Evolutionary conservation across 164 flowering plant genomes (phyloP).

Genomic region (Protea cynaroides): DNA sequence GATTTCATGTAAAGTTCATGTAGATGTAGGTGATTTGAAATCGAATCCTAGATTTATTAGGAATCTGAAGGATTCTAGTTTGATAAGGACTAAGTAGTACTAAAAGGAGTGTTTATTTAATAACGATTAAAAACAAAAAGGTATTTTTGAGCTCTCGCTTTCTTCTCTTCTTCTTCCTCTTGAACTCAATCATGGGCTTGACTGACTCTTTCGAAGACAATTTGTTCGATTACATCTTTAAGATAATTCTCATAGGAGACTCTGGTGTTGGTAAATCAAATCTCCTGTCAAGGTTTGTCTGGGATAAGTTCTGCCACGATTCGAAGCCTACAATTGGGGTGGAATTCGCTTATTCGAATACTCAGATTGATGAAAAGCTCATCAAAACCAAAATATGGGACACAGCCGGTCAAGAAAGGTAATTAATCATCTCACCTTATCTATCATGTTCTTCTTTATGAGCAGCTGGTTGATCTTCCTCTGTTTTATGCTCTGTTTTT

Average conservation of each 20-base stretch:
- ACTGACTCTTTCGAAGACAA: slow-evolving; percentile 37
- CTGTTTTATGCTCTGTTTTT: no score
- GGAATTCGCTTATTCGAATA: slow-evolving; percentile 62
- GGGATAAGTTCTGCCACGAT: slow-evolving; percentile 50
- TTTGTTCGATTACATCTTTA: slow-evolving; percentile 74
- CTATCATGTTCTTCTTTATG: no score
- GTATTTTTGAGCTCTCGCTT: no score
- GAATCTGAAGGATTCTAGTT: no score
- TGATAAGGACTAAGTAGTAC: no score
- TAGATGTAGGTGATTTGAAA: no score
- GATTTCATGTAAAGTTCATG: no score
- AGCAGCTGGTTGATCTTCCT: no score
- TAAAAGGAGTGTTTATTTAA: no score
- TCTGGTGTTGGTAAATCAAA: slow-evolving; percentile 73
- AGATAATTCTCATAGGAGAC: slow-evolving; percentile 63
- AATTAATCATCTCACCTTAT: neutral
- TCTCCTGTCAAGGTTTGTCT: slow-evolving; percentile 52
- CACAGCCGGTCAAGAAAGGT: slow-evolving; percentile 85
- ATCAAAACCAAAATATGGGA: slow-evolving; percentile 81
- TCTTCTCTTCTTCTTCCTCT: neutral
- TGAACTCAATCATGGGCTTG: slow-evolving; percentile 11
- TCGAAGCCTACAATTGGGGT: slow-evolving; percentile 79
- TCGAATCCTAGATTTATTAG: no score
- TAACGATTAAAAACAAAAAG: no score
- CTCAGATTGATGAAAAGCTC: slow-evolving; percentile 44